Base-by-base conservation (phyloP, 805 yeast genomes). In the Starmerella sirachaensis region DNA sequence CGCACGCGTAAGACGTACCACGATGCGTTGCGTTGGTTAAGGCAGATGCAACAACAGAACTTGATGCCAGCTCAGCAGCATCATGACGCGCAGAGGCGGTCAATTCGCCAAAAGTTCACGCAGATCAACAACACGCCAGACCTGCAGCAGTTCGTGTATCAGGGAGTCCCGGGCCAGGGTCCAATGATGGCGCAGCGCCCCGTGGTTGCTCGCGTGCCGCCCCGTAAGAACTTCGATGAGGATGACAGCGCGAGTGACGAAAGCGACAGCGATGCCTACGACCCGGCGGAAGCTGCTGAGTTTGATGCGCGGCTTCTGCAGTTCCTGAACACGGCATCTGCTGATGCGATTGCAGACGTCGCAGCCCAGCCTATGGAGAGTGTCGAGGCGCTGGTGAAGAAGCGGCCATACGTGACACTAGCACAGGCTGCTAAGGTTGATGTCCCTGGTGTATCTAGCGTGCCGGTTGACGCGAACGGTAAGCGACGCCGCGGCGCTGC, bases 321-420 rank as follows among this genome's bases (percentile, higher is more conserved):
- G 31, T 85, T 91, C 49, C 65, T 88, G 46, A 91, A 91, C 58
- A 70, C 73, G 10, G 88, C 93, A 1, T 71, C 80, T 12, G 65
- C 63, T 2, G 72, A 75, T 39, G 94, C 86, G 54, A 63, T 91
- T 31, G 70, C 78, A 9, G 97, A 88, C 60, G 73, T 86, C 22
- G 74, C 91, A 6, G 75, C 75, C 20, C 75, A 84, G 33, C 64
- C 74, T 1, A 76, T 81, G 9, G 70, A 67, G 7, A 64, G 72
- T 20, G 95, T 93, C 0, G 69, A 73, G 22, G 45, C 64, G 6
- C 61, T 91, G 13, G 66, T 82, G n/a, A 59, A 66, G 5, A 64
- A 67, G 41, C 68, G 98, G 49, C 96, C 97, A 1, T 88, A 67
- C 54, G 47, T 49, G 1, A 63, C 72, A 17, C 64, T 88, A 17